Evolutionary conservation across 768 basidiomycete species (phyloP).

Genomic region (Phallus indusiatus): DNA sequence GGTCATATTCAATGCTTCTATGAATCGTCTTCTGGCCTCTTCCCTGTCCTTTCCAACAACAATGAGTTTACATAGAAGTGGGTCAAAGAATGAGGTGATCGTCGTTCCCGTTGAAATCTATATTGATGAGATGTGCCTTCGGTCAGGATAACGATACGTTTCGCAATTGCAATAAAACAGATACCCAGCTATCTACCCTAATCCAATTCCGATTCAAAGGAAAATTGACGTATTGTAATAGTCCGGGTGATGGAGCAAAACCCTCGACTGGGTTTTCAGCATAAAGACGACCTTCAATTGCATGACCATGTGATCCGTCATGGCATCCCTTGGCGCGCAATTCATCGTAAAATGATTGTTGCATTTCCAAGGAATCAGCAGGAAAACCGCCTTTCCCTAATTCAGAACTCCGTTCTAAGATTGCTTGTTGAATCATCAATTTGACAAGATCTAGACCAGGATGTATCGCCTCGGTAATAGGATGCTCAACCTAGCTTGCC

Average conservation of each 20-base stretch:
- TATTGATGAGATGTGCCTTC: slow-evolving; percentile 8
- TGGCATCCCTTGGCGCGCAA: slow-evolving; percentile 3
- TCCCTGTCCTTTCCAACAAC: slow-evolving; percentile 37
- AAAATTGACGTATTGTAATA: slow-evolving; percentile 47
- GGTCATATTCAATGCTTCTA: slow-evolving; percentile 26
- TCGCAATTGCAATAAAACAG: slow-evolving; percentile 11
- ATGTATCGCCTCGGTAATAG: slow-evolving; percentile 49
- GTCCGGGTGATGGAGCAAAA: slow-evolving; percentile 51
- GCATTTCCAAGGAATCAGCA: slow-evolving; percentile 20
- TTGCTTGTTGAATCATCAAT: slow-evolving; percentile 53
- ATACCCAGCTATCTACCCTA: slow-evolving; percentile 51
- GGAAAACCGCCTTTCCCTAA: slow-evolving; percentile 9
- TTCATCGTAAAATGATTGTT: slow-evolving; percentile 29
- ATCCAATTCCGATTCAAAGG: slow-evolving; percentile 36
- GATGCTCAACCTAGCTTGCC: slow-evolving; percentile 48
- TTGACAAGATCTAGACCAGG: slow-evolving; percentile 52
- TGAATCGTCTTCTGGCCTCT: slow-evolving; percentile 36
- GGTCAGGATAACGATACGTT: background rate
- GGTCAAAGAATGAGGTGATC: slow-evolving; percentile 47
- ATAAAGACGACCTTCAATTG: slow-evolving; percentile 52
- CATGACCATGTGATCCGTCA: slow-evolving; percentile 19
- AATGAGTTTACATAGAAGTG: slow-evolving; percentile 51
- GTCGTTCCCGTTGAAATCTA: slow-evolving; percentile 42
- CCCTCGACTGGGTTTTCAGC: slow-evolving; percentile 50
- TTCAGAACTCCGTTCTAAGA: slow-evolving; percentile 25